phyloP scores from a whole-genome alignment of 768 basidiomycete genomes.

The Tulasnella sp. region DNA sequence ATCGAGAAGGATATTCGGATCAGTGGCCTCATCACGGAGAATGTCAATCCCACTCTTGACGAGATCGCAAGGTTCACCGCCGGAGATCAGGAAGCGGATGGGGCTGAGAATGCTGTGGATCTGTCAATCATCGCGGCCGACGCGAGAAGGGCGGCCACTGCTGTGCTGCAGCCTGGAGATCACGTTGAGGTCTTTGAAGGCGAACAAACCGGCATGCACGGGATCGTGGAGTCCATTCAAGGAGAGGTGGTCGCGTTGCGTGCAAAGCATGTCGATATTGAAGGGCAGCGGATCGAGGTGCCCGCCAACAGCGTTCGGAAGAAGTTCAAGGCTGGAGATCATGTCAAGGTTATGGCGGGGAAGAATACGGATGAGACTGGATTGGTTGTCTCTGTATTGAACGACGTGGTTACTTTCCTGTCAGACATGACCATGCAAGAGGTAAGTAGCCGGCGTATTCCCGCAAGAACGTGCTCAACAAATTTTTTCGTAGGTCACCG shows the following conservation, averaged over 20 bases:
- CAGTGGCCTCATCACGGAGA: slow-evolving; percentile 63
- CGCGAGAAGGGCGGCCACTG: slow-evolving; percentile 79
- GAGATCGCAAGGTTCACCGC: slow-evolving; percentile 88
- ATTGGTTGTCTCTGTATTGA: slow-evolving; percentile 82
- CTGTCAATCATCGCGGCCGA: slow-evolving; percentile 87
- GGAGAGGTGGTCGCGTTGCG: slow-evolving; percentile 80
- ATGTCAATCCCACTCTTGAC: slow-evolving; percentile 90
- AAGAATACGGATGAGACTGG: slow-evolving; percentile 93
- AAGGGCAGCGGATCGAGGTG: slow-evolving; percentile 76
- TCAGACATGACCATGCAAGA: slow-evolving; percentile 98
- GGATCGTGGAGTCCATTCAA: slow-evolving; percentile 80
- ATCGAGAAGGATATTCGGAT: slow-evolving; percentile 92
- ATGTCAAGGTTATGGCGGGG: slow-evolving; percentile 96
- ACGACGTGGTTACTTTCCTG: slow-evolving; percentile 87
- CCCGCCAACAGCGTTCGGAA: slow-evolving; percentile 85
- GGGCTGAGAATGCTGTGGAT: slow-evolving; percentile 58
- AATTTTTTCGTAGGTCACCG: slow-evolving; percentile 56
- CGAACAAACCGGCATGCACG: slow-evolving; percentile 86
- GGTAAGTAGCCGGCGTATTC: slow-evolving; percentile 33
- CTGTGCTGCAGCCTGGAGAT: slow-evolving; percentile 94
- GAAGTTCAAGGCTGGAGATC: slow-evolving; percentile 92
- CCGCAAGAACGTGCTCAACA: slow-evolving; percentile 2
- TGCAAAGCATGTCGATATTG: slow-evolving; percentile 69
- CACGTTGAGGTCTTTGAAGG: slow-evolving; percentile 97
- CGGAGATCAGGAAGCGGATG: slow-evolving; percentile 50